These are phyloP conservation scores for Schoenoplectus tabernaemontani DNA, from an alignment of 202 grass and related monocot species.

Conservation along the genomic window DNA sequence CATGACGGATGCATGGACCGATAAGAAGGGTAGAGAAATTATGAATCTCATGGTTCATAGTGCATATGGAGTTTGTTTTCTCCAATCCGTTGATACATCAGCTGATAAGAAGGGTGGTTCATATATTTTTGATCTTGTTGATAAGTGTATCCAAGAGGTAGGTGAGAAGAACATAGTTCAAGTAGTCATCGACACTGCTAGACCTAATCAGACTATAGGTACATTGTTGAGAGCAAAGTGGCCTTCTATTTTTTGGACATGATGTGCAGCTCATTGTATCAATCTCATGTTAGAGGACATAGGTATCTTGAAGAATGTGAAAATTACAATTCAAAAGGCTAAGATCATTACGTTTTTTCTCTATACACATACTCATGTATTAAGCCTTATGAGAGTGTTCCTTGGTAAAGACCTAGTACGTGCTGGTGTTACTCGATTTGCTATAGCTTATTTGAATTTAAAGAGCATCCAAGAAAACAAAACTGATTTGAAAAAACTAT, in stretches of 20 bases:
- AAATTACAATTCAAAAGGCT: neutral
- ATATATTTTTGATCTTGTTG: neutral
- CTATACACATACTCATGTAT: neutral
- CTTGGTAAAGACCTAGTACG: neutral
- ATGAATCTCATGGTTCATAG: too few species aligned
- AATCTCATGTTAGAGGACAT: too few species aligned
- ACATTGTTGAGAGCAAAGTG: constrained; percentile 6
- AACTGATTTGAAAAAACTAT: neutral
- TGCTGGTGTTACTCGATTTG: neutral
- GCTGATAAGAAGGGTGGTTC: too few species aligned
- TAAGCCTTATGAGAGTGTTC: neutral
- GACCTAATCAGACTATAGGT: neutral
- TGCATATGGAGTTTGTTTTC: too few species aligned
- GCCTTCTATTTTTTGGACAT: neutral
- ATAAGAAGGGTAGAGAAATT: neutral
- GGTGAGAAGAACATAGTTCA: constrained; percentile 15
- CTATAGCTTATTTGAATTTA: neutral
- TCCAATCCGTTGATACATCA: too few species aligned
- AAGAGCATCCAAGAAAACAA: neutral
- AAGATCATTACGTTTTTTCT: neutral
- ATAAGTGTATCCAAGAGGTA: constrained; percentile 3
- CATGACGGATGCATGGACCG: constrained; percentile 16
- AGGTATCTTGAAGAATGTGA: neutral
- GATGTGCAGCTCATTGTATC: too few species aligned
- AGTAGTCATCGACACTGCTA: neutral